Base-by-base conservation (phyloP, 2,329 filamentous ascomycete genomes). In the Exophiala bonariae region DNA sequence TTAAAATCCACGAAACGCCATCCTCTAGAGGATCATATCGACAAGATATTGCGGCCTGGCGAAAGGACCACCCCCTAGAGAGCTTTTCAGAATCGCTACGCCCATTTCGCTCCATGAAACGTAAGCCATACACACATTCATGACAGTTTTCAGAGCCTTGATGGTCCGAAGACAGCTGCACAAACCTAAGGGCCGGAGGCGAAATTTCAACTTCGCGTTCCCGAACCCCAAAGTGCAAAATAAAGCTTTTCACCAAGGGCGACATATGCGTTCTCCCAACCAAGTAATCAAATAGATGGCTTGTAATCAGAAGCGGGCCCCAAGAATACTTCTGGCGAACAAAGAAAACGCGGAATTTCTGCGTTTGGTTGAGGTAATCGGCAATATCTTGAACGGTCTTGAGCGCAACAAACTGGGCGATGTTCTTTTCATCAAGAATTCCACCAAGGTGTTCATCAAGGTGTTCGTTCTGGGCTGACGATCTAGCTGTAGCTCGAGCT, bases 41-140 rank as follows among this genome's bases (percentile, higher is more conserved):
- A 11, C 35, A 37, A 13, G 35, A 20, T 17, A 37, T 20, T 16
- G 35, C 35, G 35, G 17, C 19, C 11, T 37, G 35, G n/a, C 35
- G 35, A 37, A 37, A 20, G 23, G 35, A 37, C 35, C 35, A 37
- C 18, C 17, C 35, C 18, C 23, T 37, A 17, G 35, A 37, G 19
- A 20, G 35, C n/a, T 17, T 6, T 4, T 14, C n/a, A 8, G 14
- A n/a, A 18, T 37, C 3, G 18, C n/a, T 14, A 13, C 11, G 35
- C 17, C 8, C n/a, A n/a, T 37, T 37, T 7, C 35, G n/a, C 17
- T 37, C 35, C n/a, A n/a, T n/a, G n/a, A n/a, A n/a, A n/a, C n/a
- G n/a, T n/a, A n/a, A n/a, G n/a, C n/a, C n/a, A n/a, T n/a, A n/a
- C n/a, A n/a, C n/a, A n/a, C n/a, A n/a, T n/a, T n/a, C n/a, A n/a